Evolutionary conservation across 495 filamentous ascomycete species (phyloP).

Genomic region (Beverwykella pulmonaria): DNA sequence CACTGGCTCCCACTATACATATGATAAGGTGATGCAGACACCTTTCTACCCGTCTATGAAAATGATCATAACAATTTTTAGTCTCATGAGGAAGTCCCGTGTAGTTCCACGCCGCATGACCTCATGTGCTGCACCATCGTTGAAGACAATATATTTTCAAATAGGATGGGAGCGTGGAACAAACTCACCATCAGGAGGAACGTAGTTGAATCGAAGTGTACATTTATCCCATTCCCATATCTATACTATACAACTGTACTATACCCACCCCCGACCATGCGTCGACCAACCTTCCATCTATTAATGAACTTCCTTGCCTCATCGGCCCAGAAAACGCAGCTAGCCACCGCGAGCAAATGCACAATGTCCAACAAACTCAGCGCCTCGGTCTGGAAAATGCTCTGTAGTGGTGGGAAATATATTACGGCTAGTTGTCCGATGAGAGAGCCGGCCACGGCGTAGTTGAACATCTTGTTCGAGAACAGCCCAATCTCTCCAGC

Average conservation of each 20-base stretch:
- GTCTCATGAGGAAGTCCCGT: too few relatives aligned
- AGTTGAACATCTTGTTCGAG: constrained; percentile 93
- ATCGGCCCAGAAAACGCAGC: constrained; percentile 92
- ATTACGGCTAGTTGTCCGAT: constrained; percentile 86
- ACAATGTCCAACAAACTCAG: constrained; percentile 72
- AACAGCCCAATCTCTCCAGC: constrained; percentile 81
- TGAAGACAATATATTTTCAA: too few relatives aligned
- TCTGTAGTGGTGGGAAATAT: constrained; percentile 89
- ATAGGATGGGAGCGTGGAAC: too few relatives aligned
- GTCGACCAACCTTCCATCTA: constrained; percentile 39
- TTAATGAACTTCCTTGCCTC: constrained; percentile 77
- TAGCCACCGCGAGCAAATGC: constrained; percentile 71
- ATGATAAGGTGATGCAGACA: too few relatives aligned
- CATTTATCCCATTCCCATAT: not conserved
- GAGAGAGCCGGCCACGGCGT: constrained; percentile 81
- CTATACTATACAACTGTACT: constrained; percentile 50
- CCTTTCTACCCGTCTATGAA: too few relatives aligned
- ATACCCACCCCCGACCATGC: constrained; percentile 45
- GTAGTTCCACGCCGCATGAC: too few relatives aligned
- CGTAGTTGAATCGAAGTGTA: too few relatives aligned
- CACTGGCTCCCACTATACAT: too few relatives aligned
- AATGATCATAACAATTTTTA: too few relatives aligned
- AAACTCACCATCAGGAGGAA: too few relatives aligned
- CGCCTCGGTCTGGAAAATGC: constrained; percentile 93
- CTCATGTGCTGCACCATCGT: too few relatives aligned